phyloP scores from a whole-genome alignment of 1,284 basidiomycete genomes.

The Cryptococcus floricola region DNA sequence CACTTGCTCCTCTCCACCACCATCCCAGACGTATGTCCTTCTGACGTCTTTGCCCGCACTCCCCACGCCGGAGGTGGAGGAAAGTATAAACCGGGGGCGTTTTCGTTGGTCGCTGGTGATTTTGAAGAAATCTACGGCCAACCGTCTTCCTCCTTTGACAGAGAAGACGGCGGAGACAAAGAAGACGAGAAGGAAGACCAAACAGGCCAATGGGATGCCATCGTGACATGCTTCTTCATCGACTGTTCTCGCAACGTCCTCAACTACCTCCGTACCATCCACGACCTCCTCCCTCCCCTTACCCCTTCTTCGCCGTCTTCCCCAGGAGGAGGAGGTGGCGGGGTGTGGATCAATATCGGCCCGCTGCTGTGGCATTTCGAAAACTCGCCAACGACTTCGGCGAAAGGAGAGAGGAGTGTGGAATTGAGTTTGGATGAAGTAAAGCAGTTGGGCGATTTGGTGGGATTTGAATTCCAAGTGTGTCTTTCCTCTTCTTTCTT shows the following conservation, averaged over 20 bases:
- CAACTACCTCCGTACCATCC: constrained; percentile 80
- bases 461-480: constrained; percentile 81
- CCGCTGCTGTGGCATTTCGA: constrained; percentile 96
- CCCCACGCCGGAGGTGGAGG: no score
- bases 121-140: constrained; percentile 86
- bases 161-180: constrained; percentile 22
- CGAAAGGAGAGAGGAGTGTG: constrained; percentile 67
- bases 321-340: constrained; percentile 56
- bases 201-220: constrained; percentile 74
- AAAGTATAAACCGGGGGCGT: constrained; percentile 39
- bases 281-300: constrained; percentile 60
- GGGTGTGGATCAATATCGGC: constrained; percentile 89
- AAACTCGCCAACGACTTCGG: constrained; percentile 59
- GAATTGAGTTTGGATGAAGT: constrained; percentile 88
- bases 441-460: constrained; percentile 64
- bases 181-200: constrained; percentile 52
- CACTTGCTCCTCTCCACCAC: constrained; percentile 64
- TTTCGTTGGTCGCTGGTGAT: constrained; percentile 85
- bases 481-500: constrained; percentile 22
- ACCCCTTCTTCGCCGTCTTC: no score
- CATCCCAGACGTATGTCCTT: constrained; percentile 79
- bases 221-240: constrained; percentile 96
- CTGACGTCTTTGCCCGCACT: constrained; percentile 56
- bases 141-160: constrained; percentile 29
- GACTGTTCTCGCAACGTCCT: constrained; percentile 89